Conservation (phyloP, 108 stramenopile genomes). For the Discostella stelligeroides region DNA sequence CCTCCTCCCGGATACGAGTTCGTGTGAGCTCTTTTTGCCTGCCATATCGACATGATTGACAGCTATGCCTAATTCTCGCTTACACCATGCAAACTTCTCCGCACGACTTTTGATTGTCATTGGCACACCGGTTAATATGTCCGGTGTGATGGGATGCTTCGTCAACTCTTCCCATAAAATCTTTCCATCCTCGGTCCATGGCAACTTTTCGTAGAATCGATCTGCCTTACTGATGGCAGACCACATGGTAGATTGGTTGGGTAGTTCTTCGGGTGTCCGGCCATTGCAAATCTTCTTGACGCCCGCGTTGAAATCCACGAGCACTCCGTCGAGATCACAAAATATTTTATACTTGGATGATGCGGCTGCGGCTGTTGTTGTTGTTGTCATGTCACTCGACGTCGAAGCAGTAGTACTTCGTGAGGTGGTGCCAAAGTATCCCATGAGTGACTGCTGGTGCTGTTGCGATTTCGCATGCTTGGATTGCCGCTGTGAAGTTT, state of each 20-base stretch:
- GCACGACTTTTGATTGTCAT: slow-evolving; percentile 37
- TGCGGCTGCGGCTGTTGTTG: slow-evolving; percentile 1
- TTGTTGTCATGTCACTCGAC: neutral
- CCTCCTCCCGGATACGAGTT: slow-evolving; percentile 35
- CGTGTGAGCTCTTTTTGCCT: slow-evolving; percentile 45
- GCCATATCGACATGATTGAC: slow-evolving; percentile 76
- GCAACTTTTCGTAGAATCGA: slow-evolving; percentile 60
- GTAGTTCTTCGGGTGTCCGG: slow-evolving; percentile 34
- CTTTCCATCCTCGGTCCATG: slow-evolving; percentile 77
- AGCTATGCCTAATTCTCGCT: slow-evolving; percentile 54
- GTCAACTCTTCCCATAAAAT: slow-evolving; percentile 58
- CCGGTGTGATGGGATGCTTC: slow-evolving; percentile 38
- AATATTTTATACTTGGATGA: slow-evolving; percentile 58
- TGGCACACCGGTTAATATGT: slow-evolving; percentile 77
- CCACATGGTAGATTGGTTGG: slow-evolving; percentile 58
- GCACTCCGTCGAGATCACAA: slow-evolving; percentile 83
- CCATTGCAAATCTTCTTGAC: slow-evolving; percentile 53
- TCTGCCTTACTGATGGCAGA: slow-evolving; percentile 37
- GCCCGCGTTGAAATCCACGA: slow-evolving; percentile 78
- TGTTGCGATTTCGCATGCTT: slow-evolving; percentile 23
- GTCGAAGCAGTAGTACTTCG: neutral
- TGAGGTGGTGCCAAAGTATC: slow-evolving; percentile 25
- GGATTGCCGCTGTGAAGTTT: neutral
- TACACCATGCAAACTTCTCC: slow-evolving; percentile 76
- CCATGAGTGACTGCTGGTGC: slow-evolving; percentile 23